Evolutionary conservation across 164 flowering plant species (phyloP), one percentile per base, ranked within the genome.

Genomic region (Vitis cinerea): DNA sequence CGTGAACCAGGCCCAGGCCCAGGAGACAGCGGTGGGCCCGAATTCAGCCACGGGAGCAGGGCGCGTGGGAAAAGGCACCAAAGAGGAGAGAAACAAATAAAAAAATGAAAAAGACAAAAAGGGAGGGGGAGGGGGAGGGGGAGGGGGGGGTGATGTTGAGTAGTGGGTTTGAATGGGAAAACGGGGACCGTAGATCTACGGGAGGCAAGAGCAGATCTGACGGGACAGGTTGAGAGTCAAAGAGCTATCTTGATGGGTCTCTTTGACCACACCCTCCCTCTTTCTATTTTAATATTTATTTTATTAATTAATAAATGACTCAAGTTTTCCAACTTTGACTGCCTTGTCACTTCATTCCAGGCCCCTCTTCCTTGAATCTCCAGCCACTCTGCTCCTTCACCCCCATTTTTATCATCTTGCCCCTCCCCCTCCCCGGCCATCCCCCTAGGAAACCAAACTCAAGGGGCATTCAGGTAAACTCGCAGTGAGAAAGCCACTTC

Each of bases 291-390:
- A 49, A 4, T 57, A 50, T 9, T 55, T 30, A 53, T 9, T 12
- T 50, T 47, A 13, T 14, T 17, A 23, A 10, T 64, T 29, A 57
- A 58, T 51, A 61, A 67, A 19, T 29, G 37, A 37, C 70, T 58
- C 37, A 30, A 63, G 61, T 74, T 81, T 82, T 60, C 73, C 56
- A 73, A 69, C 66, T 84, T 86, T 87, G 88, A 87, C 89, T 74
- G 81, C 64, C 59, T 31, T 76, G 90, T 82, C 91, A 85, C 89
- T 71, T 84, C 84, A 78, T 66, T 78, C 86, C 79, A 84, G 82
- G 88, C 79, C 67, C 44, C 76, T 54, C 80, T 78, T 71, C 64
- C 56, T 76, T 76, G 80, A 74, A 74, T 19, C 72, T 64, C 60
- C 70, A 71, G 77, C 27, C 55, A 59, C 31, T 1, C 8, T n/a